Evolutionary conservation across 352 stramenopile species (phyloP), one percentile per base, ranked within the genome.

Genomic region (Globisporangium mamillatum): DNA sequence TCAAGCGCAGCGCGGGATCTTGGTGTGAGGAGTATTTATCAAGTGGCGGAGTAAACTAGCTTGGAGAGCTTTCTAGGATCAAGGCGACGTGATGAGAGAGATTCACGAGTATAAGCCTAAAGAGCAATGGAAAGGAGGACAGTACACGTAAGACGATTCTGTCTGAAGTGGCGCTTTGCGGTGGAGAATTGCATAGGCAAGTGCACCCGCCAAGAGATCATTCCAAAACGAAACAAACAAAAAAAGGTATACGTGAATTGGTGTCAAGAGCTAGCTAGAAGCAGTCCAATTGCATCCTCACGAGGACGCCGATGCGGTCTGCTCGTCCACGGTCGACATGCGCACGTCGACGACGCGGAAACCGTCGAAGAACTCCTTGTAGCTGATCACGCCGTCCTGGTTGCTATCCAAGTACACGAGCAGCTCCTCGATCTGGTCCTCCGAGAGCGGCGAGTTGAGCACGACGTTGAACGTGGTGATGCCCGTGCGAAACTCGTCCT

Each of bases 291-390:
- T 34, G 18, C 9, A 1, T 61, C 20, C 4, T 16, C 44, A 27
- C 52, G 24, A 38, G 2, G 50, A 38, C 44, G 18, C 4, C 16
- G 44, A 38, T 20, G 44, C 18, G 16, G 18, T n/a, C 44, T 75
- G 72, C 55, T 82, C 73, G 1, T 84, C 80, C n/a, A 72, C 74
- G 25, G 34, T 27, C 10, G 60, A 58, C 29, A 93, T 61, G 16
- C 78, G 84, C 60, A 94, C 84, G 58, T 94, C 84, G 38, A 97
- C 87, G 55, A 98, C 79, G 55, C 86, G 79, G 76, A 98, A 98
- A 62, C 92, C 92, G 54, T 96, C 81, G 50, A 98, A 92, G 74
- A 98, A 98, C 73, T 98, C 93, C 73, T 96, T 94, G 84, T 98
- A 98, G 75, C 88, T 94, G 68, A 98, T 89, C 34, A 87, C 90